Evolutionary conservation across 73 alveolate genomes (phyloP).

Genomic region (Paramecium sexaurelia): DNA sequence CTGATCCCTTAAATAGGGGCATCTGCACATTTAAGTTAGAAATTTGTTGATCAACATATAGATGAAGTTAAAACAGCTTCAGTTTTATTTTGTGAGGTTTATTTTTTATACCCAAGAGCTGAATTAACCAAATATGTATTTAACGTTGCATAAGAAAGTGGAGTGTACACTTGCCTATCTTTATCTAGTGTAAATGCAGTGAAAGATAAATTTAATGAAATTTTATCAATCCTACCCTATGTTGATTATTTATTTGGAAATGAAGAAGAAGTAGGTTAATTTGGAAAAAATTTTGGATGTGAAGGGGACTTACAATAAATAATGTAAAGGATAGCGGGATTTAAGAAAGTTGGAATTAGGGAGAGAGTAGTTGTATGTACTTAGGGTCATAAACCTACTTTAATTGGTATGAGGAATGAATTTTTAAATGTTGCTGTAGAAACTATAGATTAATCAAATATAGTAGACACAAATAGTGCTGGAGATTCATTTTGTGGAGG

Average conservation of each 20-base stretch:
- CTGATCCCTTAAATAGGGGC: constrained; percentile 43
- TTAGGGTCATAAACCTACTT: constrained; percentile 82
- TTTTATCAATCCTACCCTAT: constrained; percentile 62
- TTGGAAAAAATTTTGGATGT: constrained; percentile 74
- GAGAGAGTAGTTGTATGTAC: constrained; percentile 79
- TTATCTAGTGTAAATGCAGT: constrained; percentile 51
- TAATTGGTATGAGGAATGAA: constrained; percentile 69
- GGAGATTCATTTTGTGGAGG: constrained; percentile 98
- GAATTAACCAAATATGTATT: constrained; percentile 16
- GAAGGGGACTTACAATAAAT: constrained; percentile 63
- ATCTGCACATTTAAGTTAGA: constrained; percentile 10
- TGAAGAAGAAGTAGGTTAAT: constrained; percentile 81
- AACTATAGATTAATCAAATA: constrained; percentile 68
- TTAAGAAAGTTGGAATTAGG: constrained; percentile 56
- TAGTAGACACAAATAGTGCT: constrained; percentile 95
- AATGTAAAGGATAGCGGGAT: constrained; percentile 67
- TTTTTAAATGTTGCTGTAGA: constrained; percentile 58
- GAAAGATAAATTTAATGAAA: constrained; percentile 57
- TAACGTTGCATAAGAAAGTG: constrained; percentile 37
- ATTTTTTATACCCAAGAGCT: constrained; percentile 32
- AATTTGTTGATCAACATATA: constrained; percentile 20
- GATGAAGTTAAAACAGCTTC: constrained; percentile 27
- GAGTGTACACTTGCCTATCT: constrained; percentile 29
- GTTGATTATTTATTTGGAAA: constrained; percentile 85
- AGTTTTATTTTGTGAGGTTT: constrained; percentile 41